A percentile compares a stretch with the other conserved stretches of the same genome.
Conservation (phyloP, 257 asterid species). For the Misopates orontium region DNA sequence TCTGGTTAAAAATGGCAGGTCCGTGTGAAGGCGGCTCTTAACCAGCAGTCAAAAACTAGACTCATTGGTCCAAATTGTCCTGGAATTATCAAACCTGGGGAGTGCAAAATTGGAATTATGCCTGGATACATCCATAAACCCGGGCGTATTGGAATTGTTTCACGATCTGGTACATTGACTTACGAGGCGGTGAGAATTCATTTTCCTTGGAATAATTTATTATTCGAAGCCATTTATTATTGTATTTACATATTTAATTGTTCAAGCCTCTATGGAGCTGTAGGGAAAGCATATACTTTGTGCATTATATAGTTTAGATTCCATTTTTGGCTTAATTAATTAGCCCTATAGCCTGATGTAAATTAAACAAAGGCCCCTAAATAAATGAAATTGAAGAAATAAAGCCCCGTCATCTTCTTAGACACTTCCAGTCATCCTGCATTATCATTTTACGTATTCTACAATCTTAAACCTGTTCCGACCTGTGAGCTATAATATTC, state of each 20-base stretch:
- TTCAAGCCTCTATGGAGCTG: constrained; percentile 4
- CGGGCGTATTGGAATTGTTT: constrained; percentile 92
- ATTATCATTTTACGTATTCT: too few relatives aligned
- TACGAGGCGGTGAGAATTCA: constrained; percentile 76
- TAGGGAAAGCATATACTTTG: background rate
- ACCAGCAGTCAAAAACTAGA: constrained; percentile 79
- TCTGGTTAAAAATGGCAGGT: constrained; percentile 50
- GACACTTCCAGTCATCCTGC: too few relatives aligned
- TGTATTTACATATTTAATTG: background rate
- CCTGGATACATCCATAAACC: constrained; percentile 99
- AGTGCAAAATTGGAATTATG: constrained; percentile 98
- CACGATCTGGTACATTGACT: constrained; percentile 87
- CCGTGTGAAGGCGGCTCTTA: constrained; percentile 81
- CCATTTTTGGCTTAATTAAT: too few relatives aligned
- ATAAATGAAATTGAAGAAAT: too few relatives aligned
- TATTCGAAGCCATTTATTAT: background rate
- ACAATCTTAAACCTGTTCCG: too few relatives aligned
- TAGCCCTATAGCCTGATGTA: too few relatives aligned
- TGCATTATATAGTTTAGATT: background rate
- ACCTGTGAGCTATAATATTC: too few relatives aligned
- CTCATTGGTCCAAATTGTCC: constrained; percentile 98
- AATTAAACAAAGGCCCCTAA: too few relatives aligned
- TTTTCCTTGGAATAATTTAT: constrained; percentile 14
- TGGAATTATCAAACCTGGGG: constrained; percentile 98
- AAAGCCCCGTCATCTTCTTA: too few relatives aligned